Evolutionary conservation across 768 basidiomycete genomes (phyloP).

Genomic region (Lactarius hengduanensis): DNA sequence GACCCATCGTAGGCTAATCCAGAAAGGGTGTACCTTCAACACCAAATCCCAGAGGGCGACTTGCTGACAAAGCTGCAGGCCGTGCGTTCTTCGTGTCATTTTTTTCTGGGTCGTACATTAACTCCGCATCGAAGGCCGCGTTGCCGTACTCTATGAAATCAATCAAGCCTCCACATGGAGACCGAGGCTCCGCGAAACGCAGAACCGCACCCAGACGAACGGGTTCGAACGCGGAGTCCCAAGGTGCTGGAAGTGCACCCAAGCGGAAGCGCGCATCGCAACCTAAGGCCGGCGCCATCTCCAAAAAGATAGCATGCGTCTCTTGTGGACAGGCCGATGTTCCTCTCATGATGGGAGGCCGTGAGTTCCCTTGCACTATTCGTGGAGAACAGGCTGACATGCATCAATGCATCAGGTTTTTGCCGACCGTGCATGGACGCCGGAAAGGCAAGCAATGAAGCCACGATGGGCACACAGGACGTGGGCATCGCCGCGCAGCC

Average conservation of each 20-base stretch:
- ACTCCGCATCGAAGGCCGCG: conserved; percentile 39
- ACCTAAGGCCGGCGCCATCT: conserved; percentile 36
- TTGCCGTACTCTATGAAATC: conserved; percentile 52
- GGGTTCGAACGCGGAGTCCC: conserved; percentile 12
- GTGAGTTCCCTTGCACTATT: conserved; percentile 45
- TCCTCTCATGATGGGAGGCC: conserved; percentile 71
- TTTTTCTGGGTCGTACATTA: neutral
- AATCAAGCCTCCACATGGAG: conserved; percentile 52
- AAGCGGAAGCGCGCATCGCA: conserved; percentile 46
- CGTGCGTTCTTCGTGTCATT: conserved; percentile 39
- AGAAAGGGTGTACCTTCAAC: conserved; percentile 52
- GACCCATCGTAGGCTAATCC: conserved; percentile 39
- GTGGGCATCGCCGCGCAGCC: neutral
- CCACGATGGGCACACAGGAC: neutral
- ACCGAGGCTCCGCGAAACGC: conserved; percentile 38
- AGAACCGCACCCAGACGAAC: conserved; percentile 37
- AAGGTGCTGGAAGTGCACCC: conserved; percentile 29
- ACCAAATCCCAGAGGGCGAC: conserved; percentile 55
- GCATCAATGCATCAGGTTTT: conserved; percentile 50
- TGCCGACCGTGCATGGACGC: conserved; percentile 62
- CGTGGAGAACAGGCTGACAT: conserved; percentile 1
- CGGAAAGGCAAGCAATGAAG: conserved; percentile 18
- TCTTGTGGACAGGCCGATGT: conserved; percentile 67
- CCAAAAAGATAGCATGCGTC: conserved; percentile 52
- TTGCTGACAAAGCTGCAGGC: conserved; percentile 58